Conservation (phyloP, 176 grass and related monocot species). For the Triticum dicoccoides region DNA sequence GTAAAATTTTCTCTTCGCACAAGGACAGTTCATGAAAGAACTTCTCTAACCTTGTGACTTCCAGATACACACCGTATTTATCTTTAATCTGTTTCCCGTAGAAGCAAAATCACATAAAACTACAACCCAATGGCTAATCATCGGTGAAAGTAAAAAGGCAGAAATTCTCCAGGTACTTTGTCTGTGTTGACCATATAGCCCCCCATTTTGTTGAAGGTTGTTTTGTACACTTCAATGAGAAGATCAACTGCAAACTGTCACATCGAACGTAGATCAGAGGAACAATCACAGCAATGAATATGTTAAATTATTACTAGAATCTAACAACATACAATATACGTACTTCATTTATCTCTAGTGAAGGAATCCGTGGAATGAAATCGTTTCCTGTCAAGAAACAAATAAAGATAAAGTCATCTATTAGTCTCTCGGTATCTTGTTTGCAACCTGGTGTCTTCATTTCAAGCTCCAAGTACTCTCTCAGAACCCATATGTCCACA, state of each 20-base stretch:
- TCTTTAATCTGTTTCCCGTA: constrained; percentile 38
- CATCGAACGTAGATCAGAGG: neutral
- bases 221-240: constrained; percentile 53
- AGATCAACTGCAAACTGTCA: constrained; percentile 52
- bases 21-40: constrained; percentile 39
- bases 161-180: constrained; percentile 23
- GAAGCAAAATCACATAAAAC: neutral
- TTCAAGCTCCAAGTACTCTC: constrained; percentile 76
- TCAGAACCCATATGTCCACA: constrained; percentile 70
- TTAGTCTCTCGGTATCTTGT: constrained; percentile 36
- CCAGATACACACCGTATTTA: constrained; percentile 33
- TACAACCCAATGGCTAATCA: neutral
- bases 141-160: neutral
- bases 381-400: too few relatives aligned
- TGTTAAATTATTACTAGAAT: neutral
- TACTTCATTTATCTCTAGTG: constrained; percentile 70
- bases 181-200: constrained; percentile 55
- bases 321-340: neutral
- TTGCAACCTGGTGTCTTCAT: constrained; percentile 51
- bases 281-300: neutral
- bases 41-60: constrained; percentile 45
- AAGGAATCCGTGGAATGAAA: too few relatives aligned
- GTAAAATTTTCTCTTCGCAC: constrained; percentile 51
- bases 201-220: constrained; percentile 58
- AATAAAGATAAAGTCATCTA: constrained; percentile 57